Evolutionary conservation across 441 rosid species (phyloP), one percentile per base, ranked within the genome.

Genomic region (Breynia disticha): DNA sequence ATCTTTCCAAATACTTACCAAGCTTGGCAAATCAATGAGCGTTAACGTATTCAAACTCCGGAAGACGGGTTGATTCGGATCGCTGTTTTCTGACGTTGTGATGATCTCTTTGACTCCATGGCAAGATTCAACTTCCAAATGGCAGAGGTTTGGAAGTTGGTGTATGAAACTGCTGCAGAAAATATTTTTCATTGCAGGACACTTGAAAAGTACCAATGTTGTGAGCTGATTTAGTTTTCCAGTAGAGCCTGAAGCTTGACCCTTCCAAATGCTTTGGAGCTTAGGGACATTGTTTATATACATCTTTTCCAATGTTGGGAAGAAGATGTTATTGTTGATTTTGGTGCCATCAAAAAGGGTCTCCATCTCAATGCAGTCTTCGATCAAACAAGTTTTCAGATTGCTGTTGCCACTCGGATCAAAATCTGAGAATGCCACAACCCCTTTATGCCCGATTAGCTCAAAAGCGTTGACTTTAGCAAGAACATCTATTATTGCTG

Each of bases 81-180:
- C 11, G 9, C n/a, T 42, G 9, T 45, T 45, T 42, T 24, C 43
- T 0, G 43, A 24, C 45, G 8, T 41, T 15, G 12, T 17, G 11
- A 17, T 16, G 7, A 56, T 17, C 16, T 56, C 59, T 11, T 44
- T 38, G 6, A 56, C 35, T 28, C 28, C 17, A 28, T 46, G 51
- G 46, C 50, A 46, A 24, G 41, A 32, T 35, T 46, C 24, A 28
- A 56, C 24, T 46, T 56, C 60, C 51, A 56, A 28, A 28, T 56
- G 44, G 1, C 46, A 16, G 7, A 56, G 60, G 1, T 16, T 13
- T 12, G 43, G 14, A 32, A 56, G 16, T 35, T 56, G 51, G 4
- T 46, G 60, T 4, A 56, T 32, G 16, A 56, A 14, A 38, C 16
- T 20, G 1, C 7, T 16, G 8, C 24, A 46, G 24, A 56, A 56